These are phyloP conservation scores for Gamarada debralockiae DNA, from an alignment of 495 filamentous ascomycete species.

Conservation along the genomic window DNA sequence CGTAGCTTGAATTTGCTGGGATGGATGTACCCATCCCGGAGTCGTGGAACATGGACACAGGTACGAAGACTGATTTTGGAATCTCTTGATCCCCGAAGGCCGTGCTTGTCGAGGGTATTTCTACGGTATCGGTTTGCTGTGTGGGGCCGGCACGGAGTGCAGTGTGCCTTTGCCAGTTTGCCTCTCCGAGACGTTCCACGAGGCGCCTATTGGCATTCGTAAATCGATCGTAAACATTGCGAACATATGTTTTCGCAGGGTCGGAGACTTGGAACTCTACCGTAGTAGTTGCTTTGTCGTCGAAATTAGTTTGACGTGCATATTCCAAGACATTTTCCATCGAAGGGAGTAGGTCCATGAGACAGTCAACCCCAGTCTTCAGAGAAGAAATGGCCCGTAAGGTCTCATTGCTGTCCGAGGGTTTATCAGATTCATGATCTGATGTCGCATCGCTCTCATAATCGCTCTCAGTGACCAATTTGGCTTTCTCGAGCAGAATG, in stretches of 20 bases:
- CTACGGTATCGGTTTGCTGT: neutral
- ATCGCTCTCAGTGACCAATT: neutral
- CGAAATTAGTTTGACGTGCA: neutral
- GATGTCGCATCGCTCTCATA: neutral
- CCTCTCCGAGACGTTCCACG: constrained; percentile 11
- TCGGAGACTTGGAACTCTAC: constrained; percentile 5
- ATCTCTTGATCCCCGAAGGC: neutral
- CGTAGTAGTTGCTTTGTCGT: neutral
- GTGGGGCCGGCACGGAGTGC: constrained; percentile 1
- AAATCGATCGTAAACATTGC: constrained; percentile 8
- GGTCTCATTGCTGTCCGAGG: neutral
- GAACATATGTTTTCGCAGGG: constrained; percentile 5
- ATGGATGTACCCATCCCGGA: neutral
- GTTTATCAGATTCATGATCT: neutral
- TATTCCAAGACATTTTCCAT: constrained; percentile 8
- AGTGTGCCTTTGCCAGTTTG: constrained; percentile 13
- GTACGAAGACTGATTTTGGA: neutral
- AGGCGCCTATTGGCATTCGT: neutral
- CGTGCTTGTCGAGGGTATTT: constrained; percentile 1
- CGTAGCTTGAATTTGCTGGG: neutral
- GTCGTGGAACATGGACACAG: neutral
- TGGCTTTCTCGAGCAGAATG: too few species aligned
- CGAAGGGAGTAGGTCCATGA: constrained; percentile 14
- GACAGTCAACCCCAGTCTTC: neutral
- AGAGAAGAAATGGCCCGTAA: neutral